phyloP scores from a whole-genome alignment of 805 yeast species.

The Suhomyces prunicola region DNA sequence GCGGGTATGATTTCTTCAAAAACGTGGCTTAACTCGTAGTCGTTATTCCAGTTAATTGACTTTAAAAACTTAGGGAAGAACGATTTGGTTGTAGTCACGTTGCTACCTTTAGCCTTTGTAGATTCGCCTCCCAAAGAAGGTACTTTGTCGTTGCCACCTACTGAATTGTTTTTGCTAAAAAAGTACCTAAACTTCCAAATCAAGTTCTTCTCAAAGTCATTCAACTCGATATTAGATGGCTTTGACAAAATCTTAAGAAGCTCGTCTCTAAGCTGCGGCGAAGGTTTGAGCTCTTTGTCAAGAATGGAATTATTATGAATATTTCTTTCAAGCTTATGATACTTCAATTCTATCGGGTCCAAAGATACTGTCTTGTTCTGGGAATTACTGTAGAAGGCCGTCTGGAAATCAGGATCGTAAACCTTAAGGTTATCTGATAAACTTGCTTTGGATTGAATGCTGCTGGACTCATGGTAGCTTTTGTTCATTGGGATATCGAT shows the following conservation, averaged over 20 bases:
- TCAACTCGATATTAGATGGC: constrained; percentile 80
- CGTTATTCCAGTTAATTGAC: constrained; percentile 85
- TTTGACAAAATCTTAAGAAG: constrained; percentile 64
- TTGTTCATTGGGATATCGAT: constrained; percentile 27
- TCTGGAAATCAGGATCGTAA: constrained; percentile 43
- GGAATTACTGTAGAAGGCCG: constrained; percentile 11
- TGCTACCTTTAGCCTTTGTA: constrained; percentile 22
- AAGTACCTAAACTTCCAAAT: constrained; percentile 91
- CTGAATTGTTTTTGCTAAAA: constrained; percentile 42
- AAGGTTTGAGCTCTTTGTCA: constrained; percentile 86
- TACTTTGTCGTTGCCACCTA: constrained; percentile 32
- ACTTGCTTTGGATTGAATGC: not conserved
- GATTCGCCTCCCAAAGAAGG: constrained; percentile 2
- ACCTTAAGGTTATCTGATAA: constrained; percentile 22
- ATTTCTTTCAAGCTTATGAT: constrained; percentile 73
- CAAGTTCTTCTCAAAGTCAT: constrained; percentile 79
- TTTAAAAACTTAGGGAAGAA: constrained; percentile 76
- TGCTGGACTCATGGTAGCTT: not conserved
- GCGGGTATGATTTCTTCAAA: constrained; percentile 60
- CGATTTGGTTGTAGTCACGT: constrained; percentile 48
- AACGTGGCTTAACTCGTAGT: constrained; percentile 74
- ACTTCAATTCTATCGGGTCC: constrained; percentile 88
- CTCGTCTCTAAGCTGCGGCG: constrained; percentile 75
- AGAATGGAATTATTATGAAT: constrained; percentile 71
- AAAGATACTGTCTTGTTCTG: constrained; percentile 18